Evolutionary conservation across 257 asterid genomes (phyloP), one percentile per base, ranked within the genome.

Genomic region (Cordia subcordata): DNA sequence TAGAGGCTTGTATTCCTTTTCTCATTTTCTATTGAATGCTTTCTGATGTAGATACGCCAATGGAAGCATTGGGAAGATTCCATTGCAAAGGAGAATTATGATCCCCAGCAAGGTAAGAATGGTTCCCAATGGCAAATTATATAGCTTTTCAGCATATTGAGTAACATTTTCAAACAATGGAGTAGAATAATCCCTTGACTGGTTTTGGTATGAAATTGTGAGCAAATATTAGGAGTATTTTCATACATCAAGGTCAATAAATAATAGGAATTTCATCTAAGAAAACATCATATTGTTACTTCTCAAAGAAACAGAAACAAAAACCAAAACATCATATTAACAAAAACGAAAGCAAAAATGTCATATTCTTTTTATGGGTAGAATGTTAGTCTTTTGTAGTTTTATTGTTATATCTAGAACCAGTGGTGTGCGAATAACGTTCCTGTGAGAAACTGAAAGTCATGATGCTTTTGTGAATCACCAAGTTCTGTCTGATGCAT

Each of bases 1-100:
- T 53, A 20, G 10, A 53, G 33, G 47, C 6, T 53, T 12, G 37
- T 53, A 11, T 53, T 53, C 10, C 33, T 27, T 21, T 11, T 52
- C 13, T 53, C 14, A 53, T 21, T 22, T 15, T 12, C 35, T 53
- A 20, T 18, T 20, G 5, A 15, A 5, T 11, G 8, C 35, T 38
- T n/a, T 55, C 49, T 63, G 67, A 60, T 58, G 18, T 65, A 93
- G 99, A 93, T 93, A 69, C 80, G 92, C 33, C 96, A 83, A 85
- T 86, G 97, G 96, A 93, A 93, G 88, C 70, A 66, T 27, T 93
- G 97, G 97, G 99, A 93, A 69, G 89, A 86, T 65, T 59, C 90
- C 56, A 86, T 93, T 60, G 82, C 85, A 4, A 81, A 82, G 67
- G 94, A 69, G 60, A 80, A 77, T 64, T 81, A 60, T 70, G 80